Evolutionary conservation across 2,329 filamentous ascomycete species (phyloP), one percentile per base, ranked within the genome.

Genomic region (Monosporascus cannonballus): DNA sequence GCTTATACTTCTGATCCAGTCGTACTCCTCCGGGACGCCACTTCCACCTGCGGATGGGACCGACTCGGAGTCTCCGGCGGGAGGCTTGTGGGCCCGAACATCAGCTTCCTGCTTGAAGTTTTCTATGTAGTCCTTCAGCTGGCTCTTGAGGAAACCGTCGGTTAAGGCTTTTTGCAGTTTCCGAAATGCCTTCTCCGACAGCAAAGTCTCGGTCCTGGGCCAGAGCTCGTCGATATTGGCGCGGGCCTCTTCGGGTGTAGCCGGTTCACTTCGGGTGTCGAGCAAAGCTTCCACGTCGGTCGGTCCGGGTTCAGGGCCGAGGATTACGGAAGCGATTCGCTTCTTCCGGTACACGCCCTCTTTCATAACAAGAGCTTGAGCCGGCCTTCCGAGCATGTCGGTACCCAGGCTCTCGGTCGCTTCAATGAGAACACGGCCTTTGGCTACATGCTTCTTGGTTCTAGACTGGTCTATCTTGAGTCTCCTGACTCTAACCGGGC

Each of bases 221-320:
- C 71, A 71, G 36, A 83, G 60, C 51, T 74, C 73, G 34, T 81
- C 67, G 18, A 84, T 74, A 53, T 79, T 76, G 3, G 65, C 61
- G 48, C 70, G 61, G 2, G 74, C 65, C 42, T 79, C 73, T 18
- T 71, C 64, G 2, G 56, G 49, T 1, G 59, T 64, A 1, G 64
- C 55, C 3, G 67, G 61, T 3, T 56, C 56, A 2, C 55, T 58
- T 30, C 69, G 60, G 9, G 61, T 58, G 1, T 64, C 56, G 4
- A 73, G 51, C 6, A 73, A 42, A 18, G 60, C 57, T 50, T 70
- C 59, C 55, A 75, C 68, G 17, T 69, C 63, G 1, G 69, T 53
- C 11, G 59, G 56, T 7, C 65, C 55, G 1, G 56, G 54, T 0
- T 56, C 54, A 6, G 49, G 18, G 9, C 56, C 44, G 20, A 9